Percentiles rank a stretch among this genome's conserved stretches.
These are phyloP conservation scores for Pseudotulostoma volvatum DNA, from an alignment of 495 filamentous ascomycete species.

Conservation along the genomic window DNA sequence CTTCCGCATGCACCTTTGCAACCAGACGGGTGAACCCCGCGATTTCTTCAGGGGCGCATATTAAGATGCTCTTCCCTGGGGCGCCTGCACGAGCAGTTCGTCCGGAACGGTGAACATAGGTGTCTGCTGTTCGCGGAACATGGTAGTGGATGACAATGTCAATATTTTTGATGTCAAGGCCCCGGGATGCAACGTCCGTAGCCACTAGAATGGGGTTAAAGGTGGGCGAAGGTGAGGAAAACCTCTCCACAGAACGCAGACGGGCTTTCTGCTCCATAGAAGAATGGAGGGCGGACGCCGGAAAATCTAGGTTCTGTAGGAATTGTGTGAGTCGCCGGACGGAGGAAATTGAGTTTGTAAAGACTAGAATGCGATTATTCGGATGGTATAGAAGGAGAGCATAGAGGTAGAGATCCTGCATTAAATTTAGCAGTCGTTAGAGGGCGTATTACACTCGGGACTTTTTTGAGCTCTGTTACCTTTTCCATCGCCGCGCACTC, in stretches of 20 bases:
- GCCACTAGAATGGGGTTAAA: slow-evolving; percentile 64
- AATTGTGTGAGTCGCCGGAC: slow-evolving; percentile 76
- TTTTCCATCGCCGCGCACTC: slow-evolving; percentile 90
- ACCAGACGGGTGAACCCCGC: slow-evolving; percentile 66
- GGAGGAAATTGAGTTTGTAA: slow-evolving; percentile 88
- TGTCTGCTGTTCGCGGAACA: slow-evolving; percentile 77
- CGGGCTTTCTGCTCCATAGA: slow-evolving; percentile 96
- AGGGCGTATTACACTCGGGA: background rate
- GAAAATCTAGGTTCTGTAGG: slow-evolving; percentile 66
- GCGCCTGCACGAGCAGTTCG: slow-evolving; percentile 76
- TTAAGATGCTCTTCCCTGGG: slow-evolving; percentile 62
- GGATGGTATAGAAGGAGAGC: slow-evolving; percentile 70
- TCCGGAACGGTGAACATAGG: slow-evolving; percentile 89
- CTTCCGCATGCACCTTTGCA: slow-evolving; percentile 60
- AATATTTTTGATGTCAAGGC: slow-evolving; percentile 81
- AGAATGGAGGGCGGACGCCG: slow-evolving; percentile 67
- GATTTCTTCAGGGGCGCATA: slow-evolving; percentile 87
- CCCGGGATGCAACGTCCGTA: slow-evolving; percentile 92
- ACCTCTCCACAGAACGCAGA: slow-evolving; percentile 78
- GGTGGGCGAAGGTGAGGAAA: slow-evolving; percentile 45
- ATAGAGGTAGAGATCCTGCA: slow-evolving; percentile 81
- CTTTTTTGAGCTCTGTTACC: slow-evolving; percentile 21
- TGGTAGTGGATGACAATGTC: slow-evolving; percentile 89
- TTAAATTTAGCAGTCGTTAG: slow-evolving; percentile 5
- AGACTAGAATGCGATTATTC: slow-evolving; percentile 63